Conservation (phyloP, 2,329 filamentous ascomycete genomes). For the Alternaria atra region DNA sequence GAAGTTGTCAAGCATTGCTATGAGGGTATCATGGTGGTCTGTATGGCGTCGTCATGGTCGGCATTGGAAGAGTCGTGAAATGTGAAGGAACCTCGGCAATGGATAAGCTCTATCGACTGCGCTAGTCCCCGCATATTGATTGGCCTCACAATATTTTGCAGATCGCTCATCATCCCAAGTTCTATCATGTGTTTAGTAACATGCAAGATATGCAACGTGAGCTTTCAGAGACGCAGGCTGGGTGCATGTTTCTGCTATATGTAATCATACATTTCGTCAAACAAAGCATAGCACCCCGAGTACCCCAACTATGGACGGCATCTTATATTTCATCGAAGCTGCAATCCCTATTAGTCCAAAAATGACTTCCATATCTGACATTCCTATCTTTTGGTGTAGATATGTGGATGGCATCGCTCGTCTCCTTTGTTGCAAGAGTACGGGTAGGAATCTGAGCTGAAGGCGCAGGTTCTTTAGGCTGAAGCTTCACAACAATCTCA, state of each 20-base stretch:
- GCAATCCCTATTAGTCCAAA: not conserved
- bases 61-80: conserved; percentile 17
- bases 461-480: not conserved
- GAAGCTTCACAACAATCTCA: conserved; percentile 1
- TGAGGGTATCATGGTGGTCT: conserved; percentile 27
- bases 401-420: not conserved
- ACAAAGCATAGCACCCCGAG: not conserved
- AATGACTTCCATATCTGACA: not conserved
- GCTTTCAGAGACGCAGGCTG: not conserved
- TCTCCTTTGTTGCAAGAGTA: not conserved
- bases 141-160: not conserved
- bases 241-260: not conserved
- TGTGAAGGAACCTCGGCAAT: conserved; percentile 36
- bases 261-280: not conserved
- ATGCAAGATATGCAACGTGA: too few relatives aligned
- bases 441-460: not conserved
- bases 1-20: conserved; percentile 7
- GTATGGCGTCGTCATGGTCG: conserved; percentile 24
- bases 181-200: not conserved
- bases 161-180: not conserved
- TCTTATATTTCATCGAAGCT: not conserved
- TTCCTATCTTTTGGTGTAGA: not conserved
- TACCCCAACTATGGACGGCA: not conserved
- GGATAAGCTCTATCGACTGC: conserved; percentile 28
- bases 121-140: conserved; percentile 7